phyloP scores from a whole-genome alignment of 1,139 yeast genomes.

The Geotrichum phurueaensis region DNA sequence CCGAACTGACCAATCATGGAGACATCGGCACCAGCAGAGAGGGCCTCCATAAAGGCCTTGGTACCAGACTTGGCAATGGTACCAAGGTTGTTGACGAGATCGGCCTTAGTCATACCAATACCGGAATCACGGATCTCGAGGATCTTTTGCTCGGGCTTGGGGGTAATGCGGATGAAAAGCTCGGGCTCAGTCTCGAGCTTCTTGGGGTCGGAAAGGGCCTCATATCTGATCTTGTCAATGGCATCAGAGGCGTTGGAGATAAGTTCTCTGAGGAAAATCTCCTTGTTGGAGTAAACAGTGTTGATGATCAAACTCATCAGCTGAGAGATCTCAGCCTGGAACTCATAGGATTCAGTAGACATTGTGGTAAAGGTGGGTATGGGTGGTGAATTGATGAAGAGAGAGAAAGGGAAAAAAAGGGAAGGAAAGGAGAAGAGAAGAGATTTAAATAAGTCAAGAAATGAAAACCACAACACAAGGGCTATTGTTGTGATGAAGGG shows the following conservation, averaged over 20 bases:
- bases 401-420: slow-evolving; percentile 2
- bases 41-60: slow-evolving; percentile 98
- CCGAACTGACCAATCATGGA: slow-evolving; percentile 99
- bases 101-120: slow-evolving; percentile 99
- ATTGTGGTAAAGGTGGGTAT: slow-evolving; percentile 6
- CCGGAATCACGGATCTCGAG: slow-evolving; percentile 98
- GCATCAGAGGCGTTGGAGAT: slow-evolving; percentile 98
- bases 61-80: slow-evolving; percentile 99
- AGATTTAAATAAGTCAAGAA: slow-evolving; percentile 1
- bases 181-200: slow-evolving; percentile 94
- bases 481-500: neutral
- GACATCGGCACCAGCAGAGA: slow-evolving; percentile 98
- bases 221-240: slow-evolving; percentile 93
- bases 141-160: slow-evolving; percentile 88
- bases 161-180: slow-evolving; percentile 93
- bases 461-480: neutral
- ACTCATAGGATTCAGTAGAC: slow-evolving; percentile 50
- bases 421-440: slow-evolving; percentile 1
- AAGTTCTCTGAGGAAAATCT: slow-evolving; percentile 97
- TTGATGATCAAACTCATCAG: slow-evolving; percentile 99
- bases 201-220: slow-evolving; percentile 87
- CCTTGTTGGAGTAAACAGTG: slow-evolving; percentile 99
- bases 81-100: slow-evolving; percentile 98
- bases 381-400: neutral
- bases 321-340: slow-evolving; percentile 99